A percentile compares a stretch with the other conserved stretches of the same genome.
phyloP scores from a whole-genome alignment of 1,139 yeast species.

The Scheffersomyces parashehatae region DNA sequence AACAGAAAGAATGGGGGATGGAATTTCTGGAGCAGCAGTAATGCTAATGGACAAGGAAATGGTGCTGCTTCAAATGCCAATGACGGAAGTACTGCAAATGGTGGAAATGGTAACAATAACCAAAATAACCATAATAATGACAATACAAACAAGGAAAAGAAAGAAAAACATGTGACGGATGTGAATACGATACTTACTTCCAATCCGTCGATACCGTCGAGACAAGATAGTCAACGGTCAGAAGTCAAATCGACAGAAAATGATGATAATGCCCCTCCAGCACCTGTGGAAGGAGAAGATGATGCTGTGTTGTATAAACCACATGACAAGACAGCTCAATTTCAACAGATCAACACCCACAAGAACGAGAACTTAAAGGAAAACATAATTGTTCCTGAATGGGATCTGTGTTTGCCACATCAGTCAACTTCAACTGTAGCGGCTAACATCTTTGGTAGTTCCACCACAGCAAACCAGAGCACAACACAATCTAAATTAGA shows the following conservation, averaged over 20 bases:
- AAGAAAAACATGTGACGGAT: constrained; percentile 14
- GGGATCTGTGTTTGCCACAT: constrained; percentile 41
- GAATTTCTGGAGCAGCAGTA: constrained; percentile 38
- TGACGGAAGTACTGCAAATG: not conserved
- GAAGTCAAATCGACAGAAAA: constrained; percentile 2
- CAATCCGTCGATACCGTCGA: constrained; percentile 28
- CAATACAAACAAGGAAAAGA: constrained; percentile 9
- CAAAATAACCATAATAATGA: constrained; percentile 6
- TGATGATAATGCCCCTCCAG: constrained; percentile 6
- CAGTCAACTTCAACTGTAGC: constrained; percentile 15
- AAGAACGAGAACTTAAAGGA: constrained; percentile 45
- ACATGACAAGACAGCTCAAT: constrained; percentile 43
- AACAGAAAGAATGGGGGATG: constrained; percentile 32
- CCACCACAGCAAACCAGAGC: constrained; percentile 28
- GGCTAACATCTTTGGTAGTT: constrained; percentile 21
- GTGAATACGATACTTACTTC: constrained; percentile 37
- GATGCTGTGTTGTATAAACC: constrained; percentile 52
- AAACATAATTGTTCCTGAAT: constrained; percentile 45
- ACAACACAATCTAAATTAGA: constrained; percentile 29
- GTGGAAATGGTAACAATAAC: constrained; percentile 3
- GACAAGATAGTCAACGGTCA: constrained; percentile 12
- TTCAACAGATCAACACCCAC: constrained; percentile 46
- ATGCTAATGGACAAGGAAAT: constrained; percentile 5
- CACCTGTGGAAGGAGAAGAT: constrained; percentile 20
- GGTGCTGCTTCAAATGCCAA: not conserved